phyloP scores from a whole-genome alignment of 2,329 filamentous ascomycete species.

The Alternaria conjuncta region DNA sequence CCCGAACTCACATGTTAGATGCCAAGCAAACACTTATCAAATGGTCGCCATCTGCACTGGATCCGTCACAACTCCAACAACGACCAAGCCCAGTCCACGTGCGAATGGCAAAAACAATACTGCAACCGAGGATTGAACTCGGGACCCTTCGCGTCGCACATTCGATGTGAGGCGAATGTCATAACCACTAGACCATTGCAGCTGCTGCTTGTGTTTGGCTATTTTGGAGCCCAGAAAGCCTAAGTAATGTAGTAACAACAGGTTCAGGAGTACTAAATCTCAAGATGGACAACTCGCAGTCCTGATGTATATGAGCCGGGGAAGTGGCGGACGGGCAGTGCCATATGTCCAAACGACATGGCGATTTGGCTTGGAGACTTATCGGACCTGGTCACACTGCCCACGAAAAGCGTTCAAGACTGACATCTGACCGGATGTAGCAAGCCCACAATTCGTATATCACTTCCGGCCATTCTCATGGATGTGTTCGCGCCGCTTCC shows the following conservation, averaged over 20 bases:
- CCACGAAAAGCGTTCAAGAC: background rate
- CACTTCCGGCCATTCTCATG: background rate
- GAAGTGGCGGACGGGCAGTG: background rate
- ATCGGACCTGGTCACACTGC: background rate
- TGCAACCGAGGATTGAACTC: constrained; percentile 6
- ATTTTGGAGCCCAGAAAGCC: background rate
- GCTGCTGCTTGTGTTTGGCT: background rate
- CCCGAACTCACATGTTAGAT: background rate
- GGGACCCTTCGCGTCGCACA: constrained; percentile 3
- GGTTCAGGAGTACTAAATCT: background rate
- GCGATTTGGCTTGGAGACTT: background rate
- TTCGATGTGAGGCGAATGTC: constrained; percentile 4
- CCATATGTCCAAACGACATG: background rate
- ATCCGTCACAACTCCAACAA: background rate
- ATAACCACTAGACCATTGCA: constrained; percentile 10
- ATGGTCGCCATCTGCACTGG: background rate
- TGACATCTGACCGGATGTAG: background rate
- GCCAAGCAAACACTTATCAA: background rate
- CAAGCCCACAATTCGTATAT: background rate
- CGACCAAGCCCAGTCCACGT: background rate
- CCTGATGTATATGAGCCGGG: background rate
- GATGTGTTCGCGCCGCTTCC: background rate
- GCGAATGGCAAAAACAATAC: constrained; percentile 3
- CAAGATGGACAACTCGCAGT: background rate
- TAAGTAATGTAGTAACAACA: background rate